Percentiles rank a stretch among this genome's conserved stretches.
These are phyloP conservation scores for Hyaloscypha bicolor DNA, from an alignment of 495 filamentous ascomycete genomes.

Conservation along the genomic window DNA sequence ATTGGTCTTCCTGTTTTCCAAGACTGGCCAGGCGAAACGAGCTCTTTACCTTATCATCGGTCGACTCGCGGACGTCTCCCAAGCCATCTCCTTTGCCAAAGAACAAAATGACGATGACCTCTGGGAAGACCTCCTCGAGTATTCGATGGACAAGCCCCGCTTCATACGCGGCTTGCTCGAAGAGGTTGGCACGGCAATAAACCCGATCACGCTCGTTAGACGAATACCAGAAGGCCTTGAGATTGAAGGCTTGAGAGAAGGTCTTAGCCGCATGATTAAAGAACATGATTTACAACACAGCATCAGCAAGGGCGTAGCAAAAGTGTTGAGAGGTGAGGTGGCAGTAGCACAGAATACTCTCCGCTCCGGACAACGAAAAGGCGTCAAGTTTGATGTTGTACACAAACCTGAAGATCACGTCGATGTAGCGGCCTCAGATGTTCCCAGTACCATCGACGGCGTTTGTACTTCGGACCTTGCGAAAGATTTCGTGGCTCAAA, in stretches of 20 bases:
- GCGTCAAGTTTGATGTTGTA: slow-evolving; percentile 83
- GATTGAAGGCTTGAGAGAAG: slow-evolving; percentile 85
- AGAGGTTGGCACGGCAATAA: slow-evolving; percentile 89
- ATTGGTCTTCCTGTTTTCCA: slow-evolving; percentile 90
- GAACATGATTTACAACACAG: slow-evolving; percentile 92
- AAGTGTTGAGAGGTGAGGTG: slow-evolving; percentile 85
- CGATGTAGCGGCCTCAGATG: slow-evolving; percentile 40
- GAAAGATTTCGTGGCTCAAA: slow-evolving; percentile 17
- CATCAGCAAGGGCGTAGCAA: slow-evolving; percentile 87
- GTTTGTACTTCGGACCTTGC: slow-evolving; percentile 13
- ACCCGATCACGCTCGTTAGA: slow-evolving; percentile 85
- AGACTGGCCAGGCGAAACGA: slow-evolving; percentile 88
- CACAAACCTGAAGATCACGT: slow-evolving; percentile 44
- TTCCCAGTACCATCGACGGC: slow-evolving; percentile 23
- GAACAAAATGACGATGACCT: slow-evolving; percentile 86
- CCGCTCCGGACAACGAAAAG: slow-evolving; percentile 73
- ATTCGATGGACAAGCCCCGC: slow-evolving; percentile 92
- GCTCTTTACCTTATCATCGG: slow-evolving; percentile 91
- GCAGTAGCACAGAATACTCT: slow-evolving; percentile 77
- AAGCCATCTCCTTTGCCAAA: slow-evolving; percentile 92
- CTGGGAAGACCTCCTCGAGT: slow-evolving; percentile 93
- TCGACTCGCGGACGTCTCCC: slow-evolving; percentile 80
- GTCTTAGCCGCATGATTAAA: slow-evolving; percentile 80
- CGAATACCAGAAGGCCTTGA: slow-evolving; percentile 90
- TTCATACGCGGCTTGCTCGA: slow-evolving; percentile 93